Percentiles rank a stretch among this genome's conserved stretches.
Evolutionary conservation across 2,329 filamentous ascomycete genomes (phyloP).

Genomic region (Arthrocladium fulminans): DNA sequence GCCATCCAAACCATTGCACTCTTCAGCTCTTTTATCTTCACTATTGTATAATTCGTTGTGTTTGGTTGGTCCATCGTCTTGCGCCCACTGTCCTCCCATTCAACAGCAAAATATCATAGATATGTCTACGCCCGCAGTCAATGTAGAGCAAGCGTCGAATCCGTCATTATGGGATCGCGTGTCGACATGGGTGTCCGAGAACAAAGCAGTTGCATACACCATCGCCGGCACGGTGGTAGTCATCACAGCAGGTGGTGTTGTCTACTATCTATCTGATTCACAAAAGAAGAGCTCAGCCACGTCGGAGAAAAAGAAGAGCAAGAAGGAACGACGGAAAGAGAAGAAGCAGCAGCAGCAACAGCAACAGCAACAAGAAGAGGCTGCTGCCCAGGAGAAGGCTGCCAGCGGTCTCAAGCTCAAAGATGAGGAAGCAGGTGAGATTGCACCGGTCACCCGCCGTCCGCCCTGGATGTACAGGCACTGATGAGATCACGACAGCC

Average conservation of each 20-base stretch:
- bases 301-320: conserved; percentile 57
- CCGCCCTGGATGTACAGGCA: background rate
- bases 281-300: conserved; percentile 33
- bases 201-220: conserved; percentile 92
- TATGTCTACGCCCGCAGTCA: conserved; percentile 1
- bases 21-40: background rate
- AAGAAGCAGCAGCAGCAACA: conserved; percentile 72
- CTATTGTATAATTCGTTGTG: background rate
- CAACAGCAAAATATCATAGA: background rate
- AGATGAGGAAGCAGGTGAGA: conserved; percentile 28
- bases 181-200: conserved; percentile 84
- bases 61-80: too few species aligned
- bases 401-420: conserved; percentile 24
- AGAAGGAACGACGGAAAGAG: conserved; percentile 81
- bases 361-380: conserved; percentile 58
- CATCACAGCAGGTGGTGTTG: conserved; percentile 78
- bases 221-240: conserved; percentile 90
- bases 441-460: background rate
- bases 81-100: too few species aligned
- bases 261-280: conserved; percentile 72
- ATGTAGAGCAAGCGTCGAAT: conserved; percentile 30
- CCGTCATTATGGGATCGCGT: conserved; percentile 81
- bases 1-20: background rate
- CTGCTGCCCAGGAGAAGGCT: conserved; percentile 28
- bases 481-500: background rate